These are phyloP conservation scores for Fusarium pseudograminearum DNA, from an alignment of 2,329 filamentous ascomycete species.

Conservation along the genomic window DNA sequence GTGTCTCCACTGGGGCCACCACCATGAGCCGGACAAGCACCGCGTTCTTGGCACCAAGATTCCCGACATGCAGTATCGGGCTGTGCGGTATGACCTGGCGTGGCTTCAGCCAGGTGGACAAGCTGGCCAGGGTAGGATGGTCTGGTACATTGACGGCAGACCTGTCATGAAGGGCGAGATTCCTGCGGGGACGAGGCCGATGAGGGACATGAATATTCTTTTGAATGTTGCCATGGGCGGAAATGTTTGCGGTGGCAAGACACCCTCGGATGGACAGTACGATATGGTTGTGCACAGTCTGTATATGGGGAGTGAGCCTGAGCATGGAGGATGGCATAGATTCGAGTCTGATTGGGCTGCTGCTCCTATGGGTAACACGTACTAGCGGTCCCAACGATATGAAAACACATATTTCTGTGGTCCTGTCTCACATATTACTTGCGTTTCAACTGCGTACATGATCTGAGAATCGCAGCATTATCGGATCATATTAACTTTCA, in stretches of 20 bases:
- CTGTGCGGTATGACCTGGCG: conserved; percentile 66
- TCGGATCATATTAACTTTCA: not conserved
- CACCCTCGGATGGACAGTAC: conserved; percentile 65
- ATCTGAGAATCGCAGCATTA: not conserved
- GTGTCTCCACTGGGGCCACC: conserved; percentile 70
- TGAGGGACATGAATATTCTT: conserved; percentile 68
- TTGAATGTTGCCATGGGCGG: conserved; percentile 74
- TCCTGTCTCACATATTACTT: not conserved
- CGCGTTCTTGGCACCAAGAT: conserved; percentile 65
- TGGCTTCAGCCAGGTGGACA: conserved; percentile 63
- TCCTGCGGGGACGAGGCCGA: conserved; percentile 63
- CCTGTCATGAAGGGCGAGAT: conserved; percentile 68
- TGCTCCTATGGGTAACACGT: conserved; percentile 50
- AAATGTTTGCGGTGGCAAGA: conserved; percentile 66
- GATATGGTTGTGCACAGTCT: conserved; percentile 67
- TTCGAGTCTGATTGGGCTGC: conserved; percentile 65
- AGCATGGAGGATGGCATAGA: conserved; percentile 64
- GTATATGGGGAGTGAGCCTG: conserved; percentile 64
- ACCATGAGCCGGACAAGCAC: conserved; percentile 68
- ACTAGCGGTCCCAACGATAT: conserved; percentile 34
- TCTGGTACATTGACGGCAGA: conserved; percentile 70
- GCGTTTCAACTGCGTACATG: not conserved
- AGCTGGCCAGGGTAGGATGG: conserved; percentile 59
- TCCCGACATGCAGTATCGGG: conserved; percentile 59
- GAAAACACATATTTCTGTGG: not conserved